These are phyloP conservation scores for Rhodotorula sp. DNA, from an alignment of 1,284 basidiomycete species.

Conservation along the genomic window DNA sequence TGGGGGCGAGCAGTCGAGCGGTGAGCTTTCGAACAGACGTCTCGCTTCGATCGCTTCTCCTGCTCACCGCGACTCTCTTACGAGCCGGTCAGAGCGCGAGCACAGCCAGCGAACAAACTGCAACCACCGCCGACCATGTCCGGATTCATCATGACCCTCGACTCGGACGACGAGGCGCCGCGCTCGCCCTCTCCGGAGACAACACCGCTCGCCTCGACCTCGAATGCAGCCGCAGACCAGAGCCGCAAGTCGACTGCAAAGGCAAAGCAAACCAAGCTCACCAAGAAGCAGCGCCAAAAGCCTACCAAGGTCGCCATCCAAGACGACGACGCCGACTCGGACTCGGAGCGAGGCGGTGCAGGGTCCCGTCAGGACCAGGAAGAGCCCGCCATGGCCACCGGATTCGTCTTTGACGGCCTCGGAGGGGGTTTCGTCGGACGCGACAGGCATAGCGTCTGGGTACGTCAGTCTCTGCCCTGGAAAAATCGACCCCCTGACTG, in stretches of 20 bases:
- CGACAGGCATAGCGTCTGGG: slow-evolving; percentile 47
- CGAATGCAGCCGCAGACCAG: slow-evolving; percentile 7
- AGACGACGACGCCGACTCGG: slow-evolving; percentile 39
- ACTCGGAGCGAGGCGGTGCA: slow-evolving; percentile 31
- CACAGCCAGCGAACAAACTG: background rate
- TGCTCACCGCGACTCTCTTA: background rate
- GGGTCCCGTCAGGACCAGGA: slow-evolving; percentile 48
- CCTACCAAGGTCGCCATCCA: slow-evolving; percentile 20
- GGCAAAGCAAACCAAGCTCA: slow-evolving; percentile 6
- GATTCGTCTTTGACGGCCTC: slow-evolving; percentile 73
- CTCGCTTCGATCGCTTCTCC: background rate
- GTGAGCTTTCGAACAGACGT: background rate
- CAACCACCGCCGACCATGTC: slow-evolving; percentile 33
- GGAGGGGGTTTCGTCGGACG: slow-evolving; percentile 59
- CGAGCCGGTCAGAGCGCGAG: background rate
- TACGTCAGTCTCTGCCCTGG: slow-evolving; percentile 44
- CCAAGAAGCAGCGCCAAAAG: slow-evolving; percentile 42
- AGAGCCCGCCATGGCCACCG: slow-evolving; percentile 68
- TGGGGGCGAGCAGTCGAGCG: background rate
- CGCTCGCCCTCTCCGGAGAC: slow-evolving; percentile 31
- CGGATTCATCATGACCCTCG: slow-evolving; percentile 78
- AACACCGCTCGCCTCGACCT: background rate
- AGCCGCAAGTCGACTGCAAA: background rate
- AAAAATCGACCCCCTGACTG: background rate
- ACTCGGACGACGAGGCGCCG: slow-evolving; percentile 66